Evolutionary conservation across 768 basidiomycete genomes (phyloP).

Genomic region (Rhodotorula kratochvilovae): DNA sequence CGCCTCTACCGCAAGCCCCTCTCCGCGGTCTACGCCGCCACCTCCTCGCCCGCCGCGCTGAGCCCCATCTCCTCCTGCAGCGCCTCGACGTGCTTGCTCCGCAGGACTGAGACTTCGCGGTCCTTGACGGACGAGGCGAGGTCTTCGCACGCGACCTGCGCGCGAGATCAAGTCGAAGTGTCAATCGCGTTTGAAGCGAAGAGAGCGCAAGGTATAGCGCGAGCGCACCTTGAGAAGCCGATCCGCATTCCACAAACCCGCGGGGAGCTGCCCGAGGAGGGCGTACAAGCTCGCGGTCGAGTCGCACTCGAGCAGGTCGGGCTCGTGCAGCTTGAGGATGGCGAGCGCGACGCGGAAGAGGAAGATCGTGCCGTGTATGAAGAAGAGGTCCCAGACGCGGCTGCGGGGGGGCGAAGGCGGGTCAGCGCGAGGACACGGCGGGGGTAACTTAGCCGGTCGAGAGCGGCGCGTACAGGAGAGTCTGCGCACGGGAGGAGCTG

Average conservation of each 20-base stretch:
- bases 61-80: conserved; percentile 15
- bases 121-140: conserved; percentile 30
- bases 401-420: conserved; percentile 55
- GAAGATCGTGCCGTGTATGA: conserved; percentile 86
- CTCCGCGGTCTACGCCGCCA: too few species aligned
- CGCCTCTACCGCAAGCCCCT: too few species aligned
- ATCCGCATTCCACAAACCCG: conserved; percentile 88
- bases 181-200: too few species aligned
- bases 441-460: too few species aligned
- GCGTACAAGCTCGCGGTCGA: conserved; percentile 86
- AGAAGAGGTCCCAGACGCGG: conserved; percentile 89
- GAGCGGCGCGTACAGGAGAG: background rate
- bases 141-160: conserved; percentile 36
- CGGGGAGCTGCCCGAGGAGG: conserved; percentile 80
- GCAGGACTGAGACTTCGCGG: conserved; percentile 16
- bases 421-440: background rate
- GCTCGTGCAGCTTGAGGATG: conserved; percentile 76
- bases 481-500: background rate
- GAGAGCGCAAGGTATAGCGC: too few species aligned
- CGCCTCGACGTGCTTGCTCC: conserved; percentile 26
- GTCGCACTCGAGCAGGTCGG: conserved; percentile 74
- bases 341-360: conserved; percentile 84
- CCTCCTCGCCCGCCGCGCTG: background rate
- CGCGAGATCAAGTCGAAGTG: too few species aligned
- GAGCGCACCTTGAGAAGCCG: conserved; percentile 73